Evolutionary conservation across 202 grass and related monocot species (phyloP).

Genomic region (Schoenoplectus triqueter): DNA sequence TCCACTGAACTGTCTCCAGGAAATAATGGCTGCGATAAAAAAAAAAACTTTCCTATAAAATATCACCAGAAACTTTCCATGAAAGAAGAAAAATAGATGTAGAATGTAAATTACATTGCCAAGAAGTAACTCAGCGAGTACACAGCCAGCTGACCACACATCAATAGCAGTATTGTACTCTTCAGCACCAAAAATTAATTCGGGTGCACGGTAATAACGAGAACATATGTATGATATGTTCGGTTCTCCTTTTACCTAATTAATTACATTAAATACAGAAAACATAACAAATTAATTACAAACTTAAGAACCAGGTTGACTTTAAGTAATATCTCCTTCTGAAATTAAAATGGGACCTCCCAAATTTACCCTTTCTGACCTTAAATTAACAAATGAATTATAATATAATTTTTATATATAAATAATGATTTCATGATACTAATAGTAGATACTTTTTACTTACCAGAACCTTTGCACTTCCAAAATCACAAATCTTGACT

Average conservation of each 20-base stretch:
- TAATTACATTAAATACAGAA: conserved; percentile 17
- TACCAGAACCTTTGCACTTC: conserved; percentile 81
- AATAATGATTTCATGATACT: not conserved
- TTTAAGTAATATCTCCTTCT: conserved; percentile 15
- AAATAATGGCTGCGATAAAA: conserved; percentile 56
- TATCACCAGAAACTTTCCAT: conserved; percentile 1
- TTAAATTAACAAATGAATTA: conserved; percentile 7
- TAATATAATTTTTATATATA: not conserved
- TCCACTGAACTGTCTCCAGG: conserved; percentile 73
- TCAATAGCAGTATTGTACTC: conserved; percentile 74
- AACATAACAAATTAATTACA: not conserved
- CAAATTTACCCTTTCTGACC: not conserved
- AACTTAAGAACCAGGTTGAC: conserved; percentile 2
- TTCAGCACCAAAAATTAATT: conserved; percentile 82
- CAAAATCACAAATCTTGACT: conserved; percentile 80
- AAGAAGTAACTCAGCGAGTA: conserved; percentile 73
- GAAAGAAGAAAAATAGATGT: not conserved
- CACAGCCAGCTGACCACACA: conserved; percentile 80
- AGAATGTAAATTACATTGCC: conserved; percentile 48
- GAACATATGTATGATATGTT: conserved; percentile 87
- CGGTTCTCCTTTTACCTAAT: conserved; percentile 65
- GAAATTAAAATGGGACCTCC: not conserved
- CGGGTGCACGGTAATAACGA: conserved; percentile 64
- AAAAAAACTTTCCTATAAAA: conserved; percentile 18
- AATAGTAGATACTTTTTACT: conserved; percentile 32